phyloP scores from a whole-genome alignment of 805 yeast species.

The Kodamaea hsintzibuensis region DNA sequence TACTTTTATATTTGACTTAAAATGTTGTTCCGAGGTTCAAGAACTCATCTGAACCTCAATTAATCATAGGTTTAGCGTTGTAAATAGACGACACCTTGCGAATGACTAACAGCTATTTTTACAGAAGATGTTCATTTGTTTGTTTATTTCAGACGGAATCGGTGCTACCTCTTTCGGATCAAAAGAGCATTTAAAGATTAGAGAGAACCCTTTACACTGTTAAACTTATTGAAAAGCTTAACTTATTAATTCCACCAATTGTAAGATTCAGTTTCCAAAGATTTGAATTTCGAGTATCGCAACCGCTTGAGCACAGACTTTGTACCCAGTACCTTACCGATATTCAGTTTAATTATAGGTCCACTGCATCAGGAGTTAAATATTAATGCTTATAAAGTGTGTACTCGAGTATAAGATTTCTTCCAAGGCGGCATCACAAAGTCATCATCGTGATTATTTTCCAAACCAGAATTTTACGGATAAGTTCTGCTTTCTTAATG shows the following conservation, averaged over 20 bases:
- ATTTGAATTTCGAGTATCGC: not conserved
- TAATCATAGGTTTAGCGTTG: too few relatives aligned
- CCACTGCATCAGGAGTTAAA: not conserved
- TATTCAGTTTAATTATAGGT: not conserved
- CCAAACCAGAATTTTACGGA: not conserved
- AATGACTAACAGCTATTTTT: too few relatives aligned
- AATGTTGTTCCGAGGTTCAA: not conserved
- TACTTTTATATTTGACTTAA: not conserved
- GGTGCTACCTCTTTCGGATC: too few relatives aligned
- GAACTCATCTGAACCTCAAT: not conserved
- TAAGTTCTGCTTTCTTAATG: not conserved
- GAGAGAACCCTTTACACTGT: not conserved
- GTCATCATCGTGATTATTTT: not conserved
- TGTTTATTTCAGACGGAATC: too few relatives aligned
- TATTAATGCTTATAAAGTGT: not conserved
- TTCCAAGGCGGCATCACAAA: not conserved
- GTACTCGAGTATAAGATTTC: not conserved
- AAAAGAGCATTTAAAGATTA: not conserved
- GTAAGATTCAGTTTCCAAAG: not conserved
- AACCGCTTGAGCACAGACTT: not conserved
- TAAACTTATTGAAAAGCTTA: not conserved
- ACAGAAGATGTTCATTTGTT: too few relatives aligned
- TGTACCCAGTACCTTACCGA: not conserved
- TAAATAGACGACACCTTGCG: not conserved
- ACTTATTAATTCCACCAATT: not conserved